Base-by-base conservation (phyloP, 495 filamentous ascomycete genomes). In the Tricharina praecox region DNA sequence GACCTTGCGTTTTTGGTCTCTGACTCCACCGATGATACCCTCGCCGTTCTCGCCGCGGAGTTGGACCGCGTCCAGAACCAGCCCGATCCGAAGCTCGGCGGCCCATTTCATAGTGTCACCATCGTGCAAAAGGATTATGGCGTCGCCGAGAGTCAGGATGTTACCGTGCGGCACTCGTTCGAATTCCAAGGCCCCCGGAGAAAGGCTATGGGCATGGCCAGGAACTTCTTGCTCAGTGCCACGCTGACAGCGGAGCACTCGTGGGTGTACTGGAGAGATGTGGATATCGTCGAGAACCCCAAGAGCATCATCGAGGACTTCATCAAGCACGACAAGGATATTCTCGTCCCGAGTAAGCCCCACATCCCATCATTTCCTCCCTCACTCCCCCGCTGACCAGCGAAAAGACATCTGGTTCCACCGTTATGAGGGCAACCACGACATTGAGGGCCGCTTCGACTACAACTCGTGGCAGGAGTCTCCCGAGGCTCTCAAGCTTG, bases 401-500 rank as follows among this genome's bases (percentile, higher is more conserved):
- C n/a, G n/a, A n/a, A n/a, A 59, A 94, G 87, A 97, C 64, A 77
- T 97, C 50, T 97, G 90, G 90, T 97, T 96, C 69, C 90, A 97
- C 61, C 77, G 88, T 15, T 95, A 94, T 62, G 67, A 77, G 53
- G 73, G 87, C 62, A 76, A 73, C 47, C 67, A 65, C 36, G 92
- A 96, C 60, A 85, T 95, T 58, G 92, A 97, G 64, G 92, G 90
- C 50, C 75, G 82, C 74, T 96, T 95, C 57, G 90, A 97, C 63
- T 97, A 96, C 67, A 97, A 97, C 67, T 97, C 90, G 0, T 97
- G 90, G 90, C 77, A 93, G 55, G 90, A 97, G 68, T 92, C 90
- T 15, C 76, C 81, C 35, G 79, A 85, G 62, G 87, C 69, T 45
- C 75, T 78, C 15, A 79, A 75, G 49, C 70, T 95, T 37, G 74